Evolutionary conservation across 2,329 filamentous ascomycete genomes (phyloP), one percentile per base, ranked within the genome.

Genomic region (Cryphonectria nitschkei): DNA sequence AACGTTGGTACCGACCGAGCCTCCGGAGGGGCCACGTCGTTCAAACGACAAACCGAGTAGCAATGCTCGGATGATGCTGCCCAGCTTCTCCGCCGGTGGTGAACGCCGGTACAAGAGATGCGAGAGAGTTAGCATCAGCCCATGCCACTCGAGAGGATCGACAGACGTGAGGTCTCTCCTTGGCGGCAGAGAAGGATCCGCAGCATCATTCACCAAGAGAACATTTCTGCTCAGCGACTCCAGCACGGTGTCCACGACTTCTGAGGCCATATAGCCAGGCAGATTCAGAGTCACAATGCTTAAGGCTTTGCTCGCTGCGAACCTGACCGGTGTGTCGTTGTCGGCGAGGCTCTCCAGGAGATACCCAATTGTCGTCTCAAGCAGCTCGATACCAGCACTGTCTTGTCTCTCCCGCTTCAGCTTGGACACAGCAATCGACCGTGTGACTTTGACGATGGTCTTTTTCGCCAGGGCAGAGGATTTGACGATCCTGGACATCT

Each of bases 301-400:
- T 61, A 98, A 87, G 4, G 94, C 93, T 81, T 99, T 99, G 79
- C 94, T 97, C 29, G 95, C 93, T 43, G 95, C 92, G 76, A 97
- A 89, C 52, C 96, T 87, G 16, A 99, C 95, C 0, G 94, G 94
- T 0, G 95, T 98, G 76, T 98, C 95, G 72, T 93, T 93, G 79
- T 99, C 96, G 1, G 90, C 90, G 1, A 98, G 84, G 16, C 88
- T 87, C 72, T 93, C 91, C 2, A 99, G 86, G 3, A 98, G 85
- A 76, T 93, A 90, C 68, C 94, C 92, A 75, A 99, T 94, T 5
- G 92, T 88, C 41, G 91, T 90, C 81, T 98, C 95, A 22, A 97
- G 80, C 78, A 92, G 84, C 68, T 87, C 87, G 4, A 83, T 84
- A 67, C 82, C 82, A 16, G 77, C 75, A 77, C 81, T 78, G 37